Evolutionary conservation across 495 filamentous ascomycete species (phyloP), one percentile per base, ranked within the genome.

Genomic region (Talaromyces stipitatus): DNA sequence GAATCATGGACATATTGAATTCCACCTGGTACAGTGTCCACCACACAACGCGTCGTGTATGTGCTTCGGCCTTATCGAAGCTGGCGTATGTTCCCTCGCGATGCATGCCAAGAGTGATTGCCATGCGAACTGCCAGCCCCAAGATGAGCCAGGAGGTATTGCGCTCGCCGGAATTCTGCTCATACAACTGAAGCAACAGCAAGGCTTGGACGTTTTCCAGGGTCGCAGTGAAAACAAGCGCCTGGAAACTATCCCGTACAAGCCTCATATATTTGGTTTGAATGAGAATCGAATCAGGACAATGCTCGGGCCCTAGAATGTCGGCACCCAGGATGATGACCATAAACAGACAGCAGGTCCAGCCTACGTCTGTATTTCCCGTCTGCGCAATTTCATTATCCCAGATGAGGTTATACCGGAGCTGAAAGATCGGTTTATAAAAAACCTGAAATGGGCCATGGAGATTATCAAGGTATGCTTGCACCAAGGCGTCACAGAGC

Each of bases 1-100:
- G 61, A 48, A 72, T 74, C 14, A 69, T 71, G 58, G 71, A 72
- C 30, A 75, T 66, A 51, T 69, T 71, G 36, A 75, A 73, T 53
- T 79, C 76, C 46, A 73, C 77, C 6, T 52, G 65, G 56, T 74
- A 79, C 29, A 74, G 58, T 7, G 76, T 75, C 70, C 76, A 78
- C 70, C 73, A 79, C n/a, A 77, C 65, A n/a, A 71, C 60, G 55
- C 75, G 76, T 9, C 75, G 66, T 27, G 71, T 58, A 36, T 78
- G 72, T 50, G 69, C 58, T 30, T 75, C 69, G 16, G 75, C 56
- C 2, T 67, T 62, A 18, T 70, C 64, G 61, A 73, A 71, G 8
- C 67, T 62, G 16, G 60, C 63, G 12, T 65, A 64, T 3, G 67
- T 63, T 22, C 70, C 72, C 60, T 75, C 73, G 1, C 74, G 68